Percentiles rank a stretch among this genome's conserved stretches.
These are phyloP conservation scores for Linnemannia elongata DNA, from an alignment of 192 early-diverging fungal species.

Conservation along the genomic window DNA sequence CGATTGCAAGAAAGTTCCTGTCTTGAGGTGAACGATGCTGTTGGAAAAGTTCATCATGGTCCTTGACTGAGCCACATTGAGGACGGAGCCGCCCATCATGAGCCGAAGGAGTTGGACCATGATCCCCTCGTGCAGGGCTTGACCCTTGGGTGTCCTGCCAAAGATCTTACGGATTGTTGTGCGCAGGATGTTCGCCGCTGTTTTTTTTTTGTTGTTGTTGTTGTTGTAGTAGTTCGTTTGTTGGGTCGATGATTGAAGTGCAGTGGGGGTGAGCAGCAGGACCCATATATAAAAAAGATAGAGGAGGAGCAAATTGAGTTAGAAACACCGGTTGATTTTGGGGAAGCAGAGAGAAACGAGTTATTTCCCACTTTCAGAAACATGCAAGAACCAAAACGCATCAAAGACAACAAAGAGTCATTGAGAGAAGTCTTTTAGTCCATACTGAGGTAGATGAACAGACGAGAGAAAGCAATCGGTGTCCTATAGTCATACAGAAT, in stretches of 20 bases:
- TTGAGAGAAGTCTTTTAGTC: not conserved
- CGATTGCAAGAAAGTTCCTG: slow-evolving; percentile 34
- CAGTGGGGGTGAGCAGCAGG: not conserved
- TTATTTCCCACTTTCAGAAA: not conserved
- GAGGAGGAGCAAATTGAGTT: not conserved
- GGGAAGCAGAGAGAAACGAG: not conserved
- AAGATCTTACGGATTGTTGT: slow-evolving; percentile 36
- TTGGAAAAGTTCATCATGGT: slow-evolving; percentile 21
- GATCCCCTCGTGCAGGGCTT: slow-evolving; percentile 11
- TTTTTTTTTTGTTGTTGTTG: not conserved
- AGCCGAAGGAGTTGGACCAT: slow-evolving; percentile 27
- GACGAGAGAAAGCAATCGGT: slow-evolving; percentile 47
- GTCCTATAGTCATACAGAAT: slow-evolving; percentile 4
- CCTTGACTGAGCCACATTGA: slow-evolving; percentile 31
- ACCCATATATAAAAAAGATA: not conserved
- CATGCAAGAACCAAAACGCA: not conserved
- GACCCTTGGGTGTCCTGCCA: slow-evolving; percentile 46
- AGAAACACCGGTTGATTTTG: not conserved
- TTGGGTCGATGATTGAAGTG: no score
- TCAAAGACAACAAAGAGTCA: not conserved
- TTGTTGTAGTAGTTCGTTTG: not conserved
- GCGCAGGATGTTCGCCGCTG: slow-evolving; percentile 32
- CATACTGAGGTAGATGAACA: slow-evolving; percentile 44
- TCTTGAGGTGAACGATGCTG: slow-evolving; percentile 7
- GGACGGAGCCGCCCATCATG: slow-evolving; percentile 26